Evolutionary conservation across 2,329 filamentous ascomycete genomes (phyloP), one percentile per base, ranked within the genome.

Genomic region (Aureobasidium sp.): DNA sequence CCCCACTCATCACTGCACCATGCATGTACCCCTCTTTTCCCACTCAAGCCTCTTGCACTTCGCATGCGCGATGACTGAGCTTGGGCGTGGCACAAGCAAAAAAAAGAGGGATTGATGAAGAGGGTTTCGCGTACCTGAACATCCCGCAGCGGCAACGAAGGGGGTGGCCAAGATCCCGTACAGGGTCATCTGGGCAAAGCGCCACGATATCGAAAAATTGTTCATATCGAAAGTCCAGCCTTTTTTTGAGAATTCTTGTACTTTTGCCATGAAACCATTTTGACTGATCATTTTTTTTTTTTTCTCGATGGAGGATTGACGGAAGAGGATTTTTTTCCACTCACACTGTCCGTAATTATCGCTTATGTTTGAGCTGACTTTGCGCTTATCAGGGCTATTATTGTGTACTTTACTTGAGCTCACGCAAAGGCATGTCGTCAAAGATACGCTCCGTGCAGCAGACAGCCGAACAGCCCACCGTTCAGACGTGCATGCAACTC

Each of bases 101-200:
- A 14, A 10, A 21, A 22, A 39, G 17, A 21, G 14, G 10, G 16
- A 32, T 30, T 14, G 24, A 37, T 25, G 14, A 40, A 51, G n/a
- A 51, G 48, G 17, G 30, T 39, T 34, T 41, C 34, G 37, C 48
- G 48, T 51, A 41, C 48, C 48, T 51, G 48, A 51, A 41, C 19
- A 41, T 50, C 47, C 35, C 25, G 25, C 24, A n/a, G 11, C 25
- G 12, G 48, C 25, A 25, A 40, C 4, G 5, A 17, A n/a, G n/a
- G n/a, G n/a, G n/a, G n/a, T n/a, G 12, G 48, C 25, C 27, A 32
- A 51, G 48, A 32, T 41, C 37, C 38, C n/a, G 45, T 6, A 27
- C 24, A 51, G 27, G 24, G 48, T 51, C 48, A 51, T 51, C 48
- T 41, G 48, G 25, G n/a, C n/a, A 34, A 32, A n/a, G 21, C 48